Percentiles rank a stretch among this genome's conserved stretches.
phyloP scores from a whole-genome alignment of 2,329 filamentous ascomycete genomes.

The Fusarium beomiforme region DNA sequence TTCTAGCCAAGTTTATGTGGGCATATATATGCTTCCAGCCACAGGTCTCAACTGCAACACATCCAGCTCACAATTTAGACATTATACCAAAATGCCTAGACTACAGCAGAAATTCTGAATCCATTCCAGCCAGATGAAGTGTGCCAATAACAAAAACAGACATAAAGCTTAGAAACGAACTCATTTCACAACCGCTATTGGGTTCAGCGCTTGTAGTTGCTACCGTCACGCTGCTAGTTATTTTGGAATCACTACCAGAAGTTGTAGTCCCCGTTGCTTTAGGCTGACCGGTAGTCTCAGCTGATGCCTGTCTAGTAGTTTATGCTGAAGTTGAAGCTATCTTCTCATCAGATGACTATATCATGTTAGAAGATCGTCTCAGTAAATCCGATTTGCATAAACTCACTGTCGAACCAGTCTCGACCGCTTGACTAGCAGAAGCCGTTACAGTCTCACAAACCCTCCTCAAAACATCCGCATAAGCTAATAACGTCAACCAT shows the following conservation, averaged over 20 bases:
- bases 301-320: neutral
- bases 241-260: neutral
- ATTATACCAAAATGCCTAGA: no score
- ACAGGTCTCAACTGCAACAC: no score
- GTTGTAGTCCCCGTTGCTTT: neutral
- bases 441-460: neutral
- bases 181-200: neutral
- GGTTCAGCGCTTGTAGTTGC: neutral
- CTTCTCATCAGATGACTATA: neutral
- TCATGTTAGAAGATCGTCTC: neutral
- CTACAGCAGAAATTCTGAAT: no score
- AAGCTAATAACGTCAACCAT: neutral
- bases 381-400: rapidly evolving
- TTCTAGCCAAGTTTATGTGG: no score
- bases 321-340: neutral
- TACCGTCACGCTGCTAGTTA: rapidly evolving
- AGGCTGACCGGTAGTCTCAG: no score
- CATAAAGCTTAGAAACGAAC: neutral
- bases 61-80: no score
- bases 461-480: neutral
- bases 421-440: neutral
- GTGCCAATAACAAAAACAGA: neutral
- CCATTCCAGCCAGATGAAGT: neutral
- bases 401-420: neutral
- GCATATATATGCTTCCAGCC: no score